Percentiles rank a stretch among this genome's conserved stretches.
Evolutionary conservation across 2,329 filamentous ascomycete genomes (phyloP).

Genomic region (Purpureocillium lavendulum): DNA sequence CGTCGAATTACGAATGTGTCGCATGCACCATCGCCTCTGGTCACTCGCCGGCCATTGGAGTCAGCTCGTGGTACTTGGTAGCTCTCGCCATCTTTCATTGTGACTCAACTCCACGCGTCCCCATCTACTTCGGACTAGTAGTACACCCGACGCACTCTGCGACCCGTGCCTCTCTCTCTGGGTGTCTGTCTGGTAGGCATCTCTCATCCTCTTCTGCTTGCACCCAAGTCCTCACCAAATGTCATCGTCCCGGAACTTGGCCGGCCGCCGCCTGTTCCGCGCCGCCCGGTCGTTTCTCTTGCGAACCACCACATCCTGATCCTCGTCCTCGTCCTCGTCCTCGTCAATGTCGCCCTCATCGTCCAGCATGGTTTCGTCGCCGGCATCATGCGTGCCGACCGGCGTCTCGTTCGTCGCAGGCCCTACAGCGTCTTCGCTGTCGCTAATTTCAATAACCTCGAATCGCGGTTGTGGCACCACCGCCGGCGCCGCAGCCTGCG

Average conservation of each 20-base stretch:
- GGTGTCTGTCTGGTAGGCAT: too few species aligned
- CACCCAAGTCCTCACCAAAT: constrained; percentile 6
- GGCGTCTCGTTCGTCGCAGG: neutral
- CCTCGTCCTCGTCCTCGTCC: constrained; percentile 21
- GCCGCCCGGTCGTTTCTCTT: constrained; percentile 15
- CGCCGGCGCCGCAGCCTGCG: neutral
- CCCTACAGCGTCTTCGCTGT: constrained; percentile 16
- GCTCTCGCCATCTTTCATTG: too few species aligned
- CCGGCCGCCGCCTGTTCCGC: constrained; percentile 23
- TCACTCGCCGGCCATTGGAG: too few species aligned
- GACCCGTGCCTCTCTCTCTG: too few species aligned
- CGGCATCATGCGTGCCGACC: neutral
- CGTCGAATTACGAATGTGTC: too few species aligned
- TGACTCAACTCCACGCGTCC: too few species aligned
- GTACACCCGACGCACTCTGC: too few species aligned
- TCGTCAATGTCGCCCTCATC: constrained; percentile 20
- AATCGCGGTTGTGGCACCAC: neutral
- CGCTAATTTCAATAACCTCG: constrained; percentile 15
- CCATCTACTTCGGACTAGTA: too few species aligned
- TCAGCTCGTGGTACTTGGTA: too few species aligned
- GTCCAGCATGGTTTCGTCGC: constrained; percentile 2
- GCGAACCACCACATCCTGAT: constrained; percentile 21
- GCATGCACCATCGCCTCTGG: too few species aligned
- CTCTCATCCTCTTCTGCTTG: too few species aligned
- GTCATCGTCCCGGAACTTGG: constrained; percentile 27